phyloP scores from a whole-genome alignment of 306 rosid genomes.

The Inga oerstediana region DNA sequence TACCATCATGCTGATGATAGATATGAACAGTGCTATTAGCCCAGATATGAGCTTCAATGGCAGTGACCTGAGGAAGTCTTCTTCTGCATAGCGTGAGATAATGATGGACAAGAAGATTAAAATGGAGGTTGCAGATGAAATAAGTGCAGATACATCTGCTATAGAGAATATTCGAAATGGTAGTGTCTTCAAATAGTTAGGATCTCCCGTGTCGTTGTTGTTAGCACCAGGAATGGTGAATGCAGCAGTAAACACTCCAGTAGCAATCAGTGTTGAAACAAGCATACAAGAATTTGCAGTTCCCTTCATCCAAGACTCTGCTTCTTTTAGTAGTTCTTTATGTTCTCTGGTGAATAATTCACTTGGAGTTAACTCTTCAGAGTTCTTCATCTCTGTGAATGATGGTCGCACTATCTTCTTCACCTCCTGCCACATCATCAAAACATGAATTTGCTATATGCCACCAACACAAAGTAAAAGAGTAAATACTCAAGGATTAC shows the following conservation, averaged over 20 bases:
- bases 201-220: constrained; percentile 30
- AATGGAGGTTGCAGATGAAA: constrained; percentile 49
- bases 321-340: constrained; percentile 30
- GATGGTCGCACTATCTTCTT: constrained; percentile 38
- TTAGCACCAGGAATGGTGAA: constrained; percentile 50
- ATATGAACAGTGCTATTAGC: neutral
- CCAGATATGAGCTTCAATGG: constrained; percentile 4
- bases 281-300: constrained; percentile 49
- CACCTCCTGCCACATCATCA: constrained; percentile 42
- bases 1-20: constrained; percentile 5
- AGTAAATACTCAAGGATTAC: too few relatives aligned
- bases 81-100: constrained; percentile 45
- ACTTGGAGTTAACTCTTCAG: constrained; percentile 30
- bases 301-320: constrained; percentile 54
- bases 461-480: neutral
- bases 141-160: constrained; percentile 47
- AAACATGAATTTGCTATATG: neutral
- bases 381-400: constrained; percentile 36
- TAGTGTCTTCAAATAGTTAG: constrained; percentile 28
- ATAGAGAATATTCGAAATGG: constrained; percentile 40
- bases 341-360: constrained; percentile 45
- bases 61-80: neutral
- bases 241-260: constrained; percentile 48
- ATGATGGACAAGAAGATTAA: constrained; percentile 54
- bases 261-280: constrained; percentile 49